Conservation (phyloP, 495 filamentous ascomycete species). For the Pseudoneurospora amorphoporcata region DNA sequence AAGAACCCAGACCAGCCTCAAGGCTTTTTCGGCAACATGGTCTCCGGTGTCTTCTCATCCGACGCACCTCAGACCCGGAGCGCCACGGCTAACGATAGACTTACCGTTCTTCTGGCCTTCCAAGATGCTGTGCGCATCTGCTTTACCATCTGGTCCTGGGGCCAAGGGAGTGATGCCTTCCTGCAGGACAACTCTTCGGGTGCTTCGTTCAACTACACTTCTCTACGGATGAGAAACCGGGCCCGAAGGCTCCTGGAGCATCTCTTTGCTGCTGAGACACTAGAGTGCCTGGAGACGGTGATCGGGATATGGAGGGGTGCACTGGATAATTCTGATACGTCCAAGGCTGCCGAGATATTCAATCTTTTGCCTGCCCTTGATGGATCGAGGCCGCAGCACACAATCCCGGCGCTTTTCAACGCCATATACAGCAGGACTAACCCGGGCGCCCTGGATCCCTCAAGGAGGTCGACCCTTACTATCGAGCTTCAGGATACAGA, state of each 20-base stretch:
- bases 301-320: conserved; percentile 65
- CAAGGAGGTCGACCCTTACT: conserved; percentile 75
- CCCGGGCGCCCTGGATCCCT: conserved; percentile 64
- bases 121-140: conserved; percentile 89
- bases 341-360: conserved; percentile 48
- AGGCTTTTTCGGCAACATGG: conserved; percentile 95
- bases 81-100: conserved; percentile 77
- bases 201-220: conserved; percentile 83
- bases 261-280: conserved; percentile 83
- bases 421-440: conserved; percentile 92
- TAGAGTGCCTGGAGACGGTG: conserved; percentile 88
- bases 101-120: conserved; percentile 92
- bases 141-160: conserved; percentile 94
- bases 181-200: conserved; percentile 56
- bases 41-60: conserved; percentile 78
- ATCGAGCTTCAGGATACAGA: conserved; percentile 72
- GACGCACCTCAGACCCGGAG: conserved; percentile 66
- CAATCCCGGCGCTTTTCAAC: conserved; percentile 94
- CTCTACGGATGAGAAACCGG: conserved; percentile 78
- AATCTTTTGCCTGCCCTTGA: conserved; percentile 84
- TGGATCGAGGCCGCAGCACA: conserved; percentile 81
- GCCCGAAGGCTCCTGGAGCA: conserved; percentile 83
- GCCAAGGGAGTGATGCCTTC: conserved; percentile 45
- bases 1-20: conserved; percentile 80
- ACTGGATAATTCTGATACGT: conserved; percentile 23